Evolutionary conservation across 2,329 filamentous ascomycete genomes (phyloP).

Genomic region (Diaporthe helianthi): DNA sequence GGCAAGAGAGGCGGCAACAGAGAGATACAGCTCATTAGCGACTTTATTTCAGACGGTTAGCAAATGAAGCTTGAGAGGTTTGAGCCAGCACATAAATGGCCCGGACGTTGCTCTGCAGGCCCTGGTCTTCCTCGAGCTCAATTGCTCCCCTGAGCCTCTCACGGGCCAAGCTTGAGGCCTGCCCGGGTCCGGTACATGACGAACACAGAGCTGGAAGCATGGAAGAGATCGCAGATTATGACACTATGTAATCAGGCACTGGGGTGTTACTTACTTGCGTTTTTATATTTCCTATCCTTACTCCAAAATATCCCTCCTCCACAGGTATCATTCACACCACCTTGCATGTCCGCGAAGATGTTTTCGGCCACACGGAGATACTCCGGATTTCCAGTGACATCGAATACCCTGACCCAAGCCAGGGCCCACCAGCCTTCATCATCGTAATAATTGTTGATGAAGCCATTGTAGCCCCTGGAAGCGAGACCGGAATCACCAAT

Average conservation of each 20-base stretch:
- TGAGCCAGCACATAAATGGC: background rate
- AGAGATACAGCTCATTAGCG: conserved; percentile 64
- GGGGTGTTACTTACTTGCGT: conserved; percentile 44
- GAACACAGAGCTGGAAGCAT: background rate
- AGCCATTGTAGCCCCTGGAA: conserved; percentile 50
- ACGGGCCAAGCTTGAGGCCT: no score
- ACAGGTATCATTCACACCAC: conserved; percentile 51
- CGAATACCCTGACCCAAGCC: conserved; percentile 62
- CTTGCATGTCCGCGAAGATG: conserved; percentile 63
- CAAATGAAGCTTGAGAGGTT: background rate
- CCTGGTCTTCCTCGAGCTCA: background rate
- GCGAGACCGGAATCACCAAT: conserved; percentile 37
- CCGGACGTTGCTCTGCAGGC: background rate
- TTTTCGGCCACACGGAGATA: conserved; percentile 59
- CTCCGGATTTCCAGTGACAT: conserved; percentile 52
- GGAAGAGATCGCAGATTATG: background rate
- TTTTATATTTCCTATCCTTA: conserved; percentile 58
- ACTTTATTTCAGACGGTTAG: conserved; percentile 38
- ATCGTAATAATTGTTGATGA: conserved; percentile 65
- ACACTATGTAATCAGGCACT: background rate
- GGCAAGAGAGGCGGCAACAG: conserved; percentile 59
- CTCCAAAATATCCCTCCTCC: conserved; percentile 66
- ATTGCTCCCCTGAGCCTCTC: no score
- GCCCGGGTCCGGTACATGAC: no score
- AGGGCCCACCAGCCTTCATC: conserved; percentile 71